Percentiles rank a stretch among this genome's conserved stretches.
phyloP scores from a whole-genome alignment of 768 basidiomycete species.

The Agaricus sinodeliciosus region DNA sequence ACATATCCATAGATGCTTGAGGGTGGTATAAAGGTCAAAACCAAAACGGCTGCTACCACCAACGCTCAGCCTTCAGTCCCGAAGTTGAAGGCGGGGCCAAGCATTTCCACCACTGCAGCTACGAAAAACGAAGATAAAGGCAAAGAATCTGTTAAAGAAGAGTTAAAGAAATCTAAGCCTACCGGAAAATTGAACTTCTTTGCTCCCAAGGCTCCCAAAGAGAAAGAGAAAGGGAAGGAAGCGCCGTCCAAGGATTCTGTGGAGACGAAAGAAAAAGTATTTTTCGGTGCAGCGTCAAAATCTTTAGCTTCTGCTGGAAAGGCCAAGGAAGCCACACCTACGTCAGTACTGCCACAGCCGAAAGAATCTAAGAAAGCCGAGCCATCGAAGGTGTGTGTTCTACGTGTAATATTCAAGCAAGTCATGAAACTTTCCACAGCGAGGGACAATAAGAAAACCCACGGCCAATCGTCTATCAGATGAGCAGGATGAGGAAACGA shows the following conservation, averaged over 20 bases:
- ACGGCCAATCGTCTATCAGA: constrained; percentile 20
- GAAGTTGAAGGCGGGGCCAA: constrained; percentile 9
- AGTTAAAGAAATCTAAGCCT: constrained; percentile 12
- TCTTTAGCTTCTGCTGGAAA: constrained; percentile 14
- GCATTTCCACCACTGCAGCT: neutral
- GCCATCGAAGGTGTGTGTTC: constrained; percentile 3
- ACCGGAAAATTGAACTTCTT: constrained; percentile 12
- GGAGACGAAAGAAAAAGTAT: constrained; percentile 16
- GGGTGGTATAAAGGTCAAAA: constrained; percentile 14
- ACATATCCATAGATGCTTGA: constrained; percentile 14
- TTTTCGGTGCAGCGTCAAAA: constrained; percentile 9
- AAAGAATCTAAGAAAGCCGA: constrained; percentile 27
- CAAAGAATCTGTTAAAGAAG: constrained; percentile 9
- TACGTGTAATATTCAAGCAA: constrained; percentile 1
- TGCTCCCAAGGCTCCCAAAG: constrained; percentile 15
- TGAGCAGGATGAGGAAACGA: constrained; percentile 18
- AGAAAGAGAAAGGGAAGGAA: constrained; percentile 20
- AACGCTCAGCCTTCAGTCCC: constrained; percentile 21
- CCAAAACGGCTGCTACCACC: constrained; percentile 37
- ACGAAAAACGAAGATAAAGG: constrained; percentile 16
- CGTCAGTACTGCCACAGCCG: neutral
- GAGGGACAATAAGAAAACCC: constrained; percentile 42
- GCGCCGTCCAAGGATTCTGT: constrained; percentile 15
- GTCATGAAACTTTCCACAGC: constrained; percentile 17
- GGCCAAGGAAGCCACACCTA: constrained; percentile 13